Percentiles rank a stretch among this genome's conserved stretches.
Conservation (phyloP, 768 basidiomycete species). For the Coprinopsis sp. region DNA sequence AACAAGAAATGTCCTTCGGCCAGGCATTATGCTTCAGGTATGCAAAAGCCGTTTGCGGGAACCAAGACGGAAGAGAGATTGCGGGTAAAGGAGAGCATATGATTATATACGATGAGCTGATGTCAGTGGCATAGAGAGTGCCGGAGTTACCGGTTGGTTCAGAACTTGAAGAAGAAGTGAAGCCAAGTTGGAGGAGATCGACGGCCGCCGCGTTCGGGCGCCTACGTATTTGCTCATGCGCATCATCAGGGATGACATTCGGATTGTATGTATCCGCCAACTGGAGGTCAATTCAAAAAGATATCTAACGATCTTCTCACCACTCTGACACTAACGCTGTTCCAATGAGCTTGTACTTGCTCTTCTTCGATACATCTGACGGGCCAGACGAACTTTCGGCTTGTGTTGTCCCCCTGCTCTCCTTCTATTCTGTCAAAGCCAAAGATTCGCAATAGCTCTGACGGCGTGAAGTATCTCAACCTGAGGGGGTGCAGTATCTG, state of each 20-base stretch:
- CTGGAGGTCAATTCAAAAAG: conserved; percentile 34
- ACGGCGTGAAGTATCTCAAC: conserved; percentile 72
- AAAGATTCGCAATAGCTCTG: conserved; percentile 67
- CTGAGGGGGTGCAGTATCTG: conserved; percentile 52
- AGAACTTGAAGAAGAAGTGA: too few species aligned
- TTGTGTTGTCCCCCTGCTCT: too few species aligned
- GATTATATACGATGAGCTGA: too few species aligned
- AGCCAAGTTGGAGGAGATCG: too few species aligned
- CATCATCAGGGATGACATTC: neutral
- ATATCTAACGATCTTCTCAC: conserved; percentile 60
- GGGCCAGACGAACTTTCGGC: conserved; percentile 69
- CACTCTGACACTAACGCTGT: conserved; percentile 77
- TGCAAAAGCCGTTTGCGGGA: neutral
- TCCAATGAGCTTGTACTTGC: conserved; percentile 77
- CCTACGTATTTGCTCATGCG: neutral
- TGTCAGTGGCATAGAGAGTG: too few species aligned
- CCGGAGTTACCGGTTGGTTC: too few species aligned
- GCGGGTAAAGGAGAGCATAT: too few species aligned
- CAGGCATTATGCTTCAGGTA: conserved; percentile 26
- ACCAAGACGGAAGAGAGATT: neutral
- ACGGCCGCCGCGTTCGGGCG: too few species aligned
- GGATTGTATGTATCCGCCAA: neutral
- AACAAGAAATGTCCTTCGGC: conserved; percentile 56
- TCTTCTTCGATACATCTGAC: conserved; percentile 52
- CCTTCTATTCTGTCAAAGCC: conserved; percentile 38